Conservation (phyloP, 345 rosid genomes). For the Hibiscus trionum region DNA sequence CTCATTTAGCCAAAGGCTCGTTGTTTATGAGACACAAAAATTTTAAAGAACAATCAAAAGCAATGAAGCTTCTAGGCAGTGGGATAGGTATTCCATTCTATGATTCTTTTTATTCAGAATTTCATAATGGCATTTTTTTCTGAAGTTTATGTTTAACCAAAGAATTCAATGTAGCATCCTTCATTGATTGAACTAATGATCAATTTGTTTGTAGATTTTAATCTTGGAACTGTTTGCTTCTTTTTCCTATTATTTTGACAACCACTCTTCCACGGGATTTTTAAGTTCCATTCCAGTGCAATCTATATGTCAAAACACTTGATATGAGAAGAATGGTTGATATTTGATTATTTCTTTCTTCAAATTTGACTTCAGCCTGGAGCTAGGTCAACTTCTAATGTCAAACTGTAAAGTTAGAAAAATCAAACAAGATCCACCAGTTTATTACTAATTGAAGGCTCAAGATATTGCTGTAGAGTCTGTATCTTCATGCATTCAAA, state of each 20-base stretch:
- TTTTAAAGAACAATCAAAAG: constrained; percentile 44
- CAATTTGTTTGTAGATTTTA: not conserved
- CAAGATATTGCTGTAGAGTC: not conserved
- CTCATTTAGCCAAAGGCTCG: constrained; percentile 45
- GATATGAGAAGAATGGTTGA: not conserved
- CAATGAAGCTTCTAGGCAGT: constrained; percentile 63
- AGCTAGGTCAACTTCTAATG: not conserved
- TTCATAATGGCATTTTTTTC: not conserved
- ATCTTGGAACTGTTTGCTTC: not conserved
- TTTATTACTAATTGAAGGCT: not conserved
- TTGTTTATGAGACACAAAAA: constrained; percentile 23
- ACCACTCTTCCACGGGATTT: not conserved
- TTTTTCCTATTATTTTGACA: not conserved
- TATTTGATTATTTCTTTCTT: not conserved
- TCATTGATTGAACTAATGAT: not conserved
- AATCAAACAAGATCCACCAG: not conserved
- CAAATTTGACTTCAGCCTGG: not conserved
- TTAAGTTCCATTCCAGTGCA: not conserved
- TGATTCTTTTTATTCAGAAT: not conserved
- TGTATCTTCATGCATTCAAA: not conserved
- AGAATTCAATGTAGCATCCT: not conserved
- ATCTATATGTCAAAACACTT: not conserved
- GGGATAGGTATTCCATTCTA: constrained; percentile 55
- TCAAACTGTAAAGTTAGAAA: not conserved
- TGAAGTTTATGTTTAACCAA: constrained; percentile 8